Evolutionary conservation across 2,329 filamentous ascomycete genomes (phyloP).

Genomic region (Colletotrichum sp.): DNA sequence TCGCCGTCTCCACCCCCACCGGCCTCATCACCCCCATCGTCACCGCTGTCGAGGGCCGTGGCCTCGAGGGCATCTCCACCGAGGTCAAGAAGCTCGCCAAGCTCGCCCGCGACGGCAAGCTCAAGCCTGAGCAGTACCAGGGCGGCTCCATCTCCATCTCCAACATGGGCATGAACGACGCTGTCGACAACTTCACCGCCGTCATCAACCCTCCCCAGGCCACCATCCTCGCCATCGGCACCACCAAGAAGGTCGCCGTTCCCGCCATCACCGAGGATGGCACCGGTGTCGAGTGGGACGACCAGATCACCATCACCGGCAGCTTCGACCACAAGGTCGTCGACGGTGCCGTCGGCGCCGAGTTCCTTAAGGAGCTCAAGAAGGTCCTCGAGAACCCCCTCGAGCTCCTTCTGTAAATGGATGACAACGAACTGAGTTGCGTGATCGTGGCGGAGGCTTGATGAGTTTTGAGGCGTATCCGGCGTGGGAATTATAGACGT

Average conservation of each 20-base stretch:
- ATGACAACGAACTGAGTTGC: neutral
- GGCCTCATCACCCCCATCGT: constrained; percentile 98
- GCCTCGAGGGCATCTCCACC: constrained; percentile 85
- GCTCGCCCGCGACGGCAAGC: constrained; percentile 94
- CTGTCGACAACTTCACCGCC: constrained; percentile 95
- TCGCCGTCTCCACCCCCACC: constrained; percentile 90
- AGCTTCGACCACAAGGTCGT: constrained; percentile 99
- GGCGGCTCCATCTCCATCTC: constrained; percentile 98
- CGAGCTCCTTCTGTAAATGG: constrained; percentile 81
- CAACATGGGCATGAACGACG: constrained; percentile 99
- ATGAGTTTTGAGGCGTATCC: constrained; percentile 14
- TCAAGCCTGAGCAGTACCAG: constrained; percentile 99
- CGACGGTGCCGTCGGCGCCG: constrained; percentile 92
- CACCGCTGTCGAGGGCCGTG: constrained; percentile 83
- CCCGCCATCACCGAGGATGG: constrained; percentile 76
- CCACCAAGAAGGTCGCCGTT: constrained; percentile 92
- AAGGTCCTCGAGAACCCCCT: constrained; percentile 97
- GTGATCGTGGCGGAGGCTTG: constrained; percentile 6
- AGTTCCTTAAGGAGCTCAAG: constrained; percentile 98
- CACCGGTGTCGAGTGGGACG: constrained; percentile 84
- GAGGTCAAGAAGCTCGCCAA: constrained; percentile 97
- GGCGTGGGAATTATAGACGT: constrained; percentile 12
- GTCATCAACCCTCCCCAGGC: constrained; percentile 99
- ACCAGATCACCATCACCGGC: constrained; percentile 92
- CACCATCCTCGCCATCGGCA: constrained; percentile 92